Percentiles rank a stretch among this genome's conserved stretches.
phyloP scores from a whole-genome alignment of 371 early-diverging fungal genomes.

The Rhizopus arrhizus region DNA sequence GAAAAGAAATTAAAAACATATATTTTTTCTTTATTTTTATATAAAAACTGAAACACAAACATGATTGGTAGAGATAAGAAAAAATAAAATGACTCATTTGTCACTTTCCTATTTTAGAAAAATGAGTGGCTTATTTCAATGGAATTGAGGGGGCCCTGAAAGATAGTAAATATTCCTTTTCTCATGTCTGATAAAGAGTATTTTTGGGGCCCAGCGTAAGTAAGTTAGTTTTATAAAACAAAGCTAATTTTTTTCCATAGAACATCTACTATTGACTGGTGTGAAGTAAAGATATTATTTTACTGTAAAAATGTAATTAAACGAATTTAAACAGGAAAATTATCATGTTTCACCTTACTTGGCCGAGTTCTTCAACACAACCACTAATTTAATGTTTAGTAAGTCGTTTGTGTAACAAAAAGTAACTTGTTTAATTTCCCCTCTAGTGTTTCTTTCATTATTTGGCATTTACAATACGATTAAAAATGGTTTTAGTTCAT shows the following conservation, averaged over 20 bases:
- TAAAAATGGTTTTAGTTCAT: constrained; percentile 49
- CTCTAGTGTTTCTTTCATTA: constrained; percentile 21
- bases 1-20: not conserved
- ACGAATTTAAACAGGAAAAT: constrained; percentile 30
- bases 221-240: constrained; percentile 1
- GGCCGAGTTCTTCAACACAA: constrained; percentile 78
- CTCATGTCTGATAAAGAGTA: constrained; percentile 10
- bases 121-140: not conserved
- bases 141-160: not conserved
- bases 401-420: constrained; percentile 10
- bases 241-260: constrained; percentile 12
- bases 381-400: constrained; percentile 64
- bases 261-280: constrained; percentile 54
- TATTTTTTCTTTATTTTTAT: constrained; percentile 1
- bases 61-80: constrained; percentile 8
- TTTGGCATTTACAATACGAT: constrained; percentile 38
- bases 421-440: not conserved
- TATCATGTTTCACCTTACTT: constrained; percentile 54
- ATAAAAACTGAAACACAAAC: not conserved
- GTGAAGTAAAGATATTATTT: constrained; percentile 33
- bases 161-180: too few relatives aligned
- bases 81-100: constrained; percentile 17
- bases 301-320: constrained; percentile 9
- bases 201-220: constrained; percentile 42
- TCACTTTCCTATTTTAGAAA: constrained; percentile 20